These are phyloP conservation scores for Bruguiera hainesii DNA, from an alignment of 441 rosid species.

Conservation along the genomic window DNA sequence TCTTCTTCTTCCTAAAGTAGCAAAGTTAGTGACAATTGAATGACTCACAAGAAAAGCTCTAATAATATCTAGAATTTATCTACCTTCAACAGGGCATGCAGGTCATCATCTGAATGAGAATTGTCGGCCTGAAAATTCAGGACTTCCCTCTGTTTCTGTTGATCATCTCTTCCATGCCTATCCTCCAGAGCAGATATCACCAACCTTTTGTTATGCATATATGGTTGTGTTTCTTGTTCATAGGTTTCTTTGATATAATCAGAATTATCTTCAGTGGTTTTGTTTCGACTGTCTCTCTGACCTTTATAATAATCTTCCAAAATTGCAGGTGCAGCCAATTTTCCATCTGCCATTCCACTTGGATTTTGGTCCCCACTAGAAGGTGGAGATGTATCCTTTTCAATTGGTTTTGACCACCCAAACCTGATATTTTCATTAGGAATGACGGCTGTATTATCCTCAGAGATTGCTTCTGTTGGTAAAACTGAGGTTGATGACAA, in stretches of 20 bases:
- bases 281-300: slow-evolving; percentile 27
- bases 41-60: background rate
- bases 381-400: slow-evolving; percentile 38
- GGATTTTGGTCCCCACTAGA: slow-evolving; percentile 26
- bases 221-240: slow-evolving; percentile 40
- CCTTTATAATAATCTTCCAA: slow-evolving; percentile 24
- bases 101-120: slow-evolving; percentile 57
- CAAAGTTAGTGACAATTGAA: slow-evolving; percentile 12
- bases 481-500: slow-evolving; percentile 39
- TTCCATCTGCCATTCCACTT: slow-evolving; percentile 38
- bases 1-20: slow-evolving; percentile 67
- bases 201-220: slow-evolving; percentile 28
- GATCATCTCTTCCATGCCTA: slow-evolving; percentile 24
- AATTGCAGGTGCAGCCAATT: slow-evolving; percentile 23
- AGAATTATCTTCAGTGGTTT: slow-evolving; percentile 28
- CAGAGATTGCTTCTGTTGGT: slow-evolving; percentile 34
- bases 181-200: slow-evolving; percentile 35
- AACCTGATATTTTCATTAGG: slow-evolving; percentile 39
- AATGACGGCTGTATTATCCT: slow-evolving; percentile 34
- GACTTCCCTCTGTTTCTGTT: slow-evolving; percentile 24
- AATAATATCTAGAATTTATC: slow-evolving; percentile 1
- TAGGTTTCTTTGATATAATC: slow-evolving; percentile 35
- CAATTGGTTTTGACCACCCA: slow-evolving; percentile 41
- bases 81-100: slow-evolving; percentile 63
- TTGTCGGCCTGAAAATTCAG: slow-evolving; percentile 20